Evolutionary conservation across 2,329 filamentous ascomycete species (phyloP).

Genomic region (Cladophialophora chaetospira): DNA sequence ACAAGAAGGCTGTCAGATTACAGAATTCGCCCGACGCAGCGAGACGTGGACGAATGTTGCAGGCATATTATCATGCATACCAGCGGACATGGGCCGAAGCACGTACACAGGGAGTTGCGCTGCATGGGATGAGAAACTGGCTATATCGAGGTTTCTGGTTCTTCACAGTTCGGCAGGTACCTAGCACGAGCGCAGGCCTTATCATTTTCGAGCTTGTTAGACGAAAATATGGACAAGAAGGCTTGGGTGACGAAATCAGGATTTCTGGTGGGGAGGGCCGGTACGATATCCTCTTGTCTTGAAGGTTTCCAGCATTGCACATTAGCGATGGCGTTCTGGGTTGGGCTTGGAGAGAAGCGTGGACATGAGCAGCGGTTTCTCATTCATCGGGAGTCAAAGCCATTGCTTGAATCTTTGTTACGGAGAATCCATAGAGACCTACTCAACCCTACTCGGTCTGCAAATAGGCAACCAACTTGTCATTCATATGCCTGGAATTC

Average conservation of each 20-base stretch:
- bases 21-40: conserved; percentile 30
- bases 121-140: conserved; percentile 57
- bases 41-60: conserved; percentile 48
- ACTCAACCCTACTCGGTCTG: too few relatives aligned
- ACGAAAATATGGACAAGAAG: conserved; percentile 57
- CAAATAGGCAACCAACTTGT: too few relatives aligned
- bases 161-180: conserved; percentile 61
- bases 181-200: conserved; percentile 64
- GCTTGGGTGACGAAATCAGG: conserved; percentile 52
- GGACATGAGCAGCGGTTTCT: too few relatives aligned
- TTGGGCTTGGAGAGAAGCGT: too few relatives aligned
- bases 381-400: too few relatives aligned
- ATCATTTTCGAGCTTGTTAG: conserved; percentile 67
- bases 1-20: conserved; percentile 50
- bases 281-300: conserved; percentile 58
- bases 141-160: conserved; percentile 60
- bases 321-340: not conserved
- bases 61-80: conserved; percentile 62
- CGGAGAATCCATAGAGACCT: too few relatives aligned
- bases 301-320: not conserved
- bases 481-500: too few relatives aligned
- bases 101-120: conserved; percentile 52
- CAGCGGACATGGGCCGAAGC: conserved; percentile 59
- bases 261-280: conserved; percentile 53
- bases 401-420: too few relatives aligned